Conservation (phyloP, 75 land plant species). For the Cryptomeria japonica region DNA sequence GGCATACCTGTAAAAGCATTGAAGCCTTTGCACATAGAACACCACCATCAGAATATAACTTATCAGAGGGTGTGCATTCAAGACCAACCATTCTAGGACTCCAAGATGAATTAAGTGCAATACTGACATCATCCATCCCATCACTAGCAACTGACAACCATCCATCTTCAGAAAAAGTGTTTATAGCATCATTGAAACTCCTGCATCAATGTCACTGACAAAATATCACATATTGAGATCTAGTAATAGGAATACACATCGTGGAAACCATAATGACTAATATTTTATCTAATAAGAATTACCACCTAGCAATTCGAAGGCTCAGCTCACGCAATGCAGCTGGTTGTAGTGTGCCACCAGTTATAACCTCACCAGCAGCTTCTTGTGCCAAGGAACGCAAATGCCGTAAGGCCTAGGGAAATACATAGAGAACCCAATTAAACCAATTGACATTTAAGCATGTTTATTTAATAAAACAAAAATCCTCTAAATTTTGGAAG, state of each 20-base stretch:
- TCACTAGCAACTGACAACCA: slow-evolving; percentile 39
- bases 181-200: slow-evolving; percentile 48
- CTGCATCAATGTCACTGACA: slow-evolving; percentile 19
- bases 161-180: slow-evolving; percentile 46
- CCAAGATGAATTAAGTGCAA: slow-evolving; percentile 25
- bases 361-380: slow-evolving; percentile 30
- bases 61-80: slow-evolving; percentile 17
- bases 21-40: slow-evolving; percentile 61
- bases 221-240: slow-evolving; percentile 8
- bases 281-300: not conserved
- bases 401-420: slow-evolving; percentile 38
- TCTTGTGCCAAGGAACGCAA: slow-evolving; percentile 42
- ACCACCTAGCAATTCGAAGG: slow-evolving; percentile 40
- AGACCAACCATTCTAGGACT: slow-evolving; percentile 23
- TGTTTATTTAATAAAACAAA: not conserved
- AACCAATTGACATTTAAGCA: not conserved
- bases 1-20: slow-evolving; percentile 81
- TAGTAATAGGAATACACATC: not conserved
- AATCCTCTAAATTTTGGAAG: not conserved
- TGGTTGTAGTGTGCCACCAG: slow-evolving; percentile 40
- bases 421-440: not conserved
- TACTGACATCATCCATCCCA: slow-evolving; percentile 41
- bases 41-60: slow-evolving; percentile 30
- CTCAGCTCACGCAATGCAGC: slow-evolving; percentile 38
- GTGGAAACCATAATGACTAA: not conserved